A percentile compares a stretch with the other conserved stretches of the same genome.
These are phyloP conservation scores for Coccomyxa subellipsoidea DNA, from an alignment of 163 green algal species.

Conservation along the genomic window DNA sequence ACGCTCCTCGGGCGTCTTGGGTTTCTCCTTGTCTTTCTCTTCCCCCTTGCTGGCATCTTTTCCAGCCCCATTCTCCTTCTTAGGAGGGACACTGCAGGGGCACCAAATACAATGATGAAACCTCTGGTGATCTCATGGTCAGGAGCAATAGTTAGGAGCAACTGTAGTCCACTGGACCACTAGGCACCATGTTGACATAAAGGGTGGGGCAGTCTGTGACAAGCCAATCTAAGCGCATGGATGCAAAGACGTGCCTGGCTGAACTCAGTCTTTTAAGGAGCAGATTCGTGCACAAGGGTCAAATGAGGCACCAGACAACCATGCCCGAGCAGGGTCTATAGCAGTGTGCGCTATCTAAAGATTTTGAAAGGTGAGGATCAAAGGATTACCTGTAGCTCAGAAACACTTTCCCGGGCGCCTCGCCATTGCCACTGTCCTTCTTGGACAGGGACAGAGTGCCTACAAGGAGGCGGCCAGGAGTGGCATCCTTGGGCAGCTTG, in stretches of 20 bases:
- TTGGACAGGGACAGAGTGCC: conserved; percentile 56
- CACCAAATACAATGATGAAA: neutral
- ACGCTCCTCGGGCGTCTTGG: conserved; percentile 18
- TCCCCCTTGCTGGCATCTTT: conserved; percentile 5
- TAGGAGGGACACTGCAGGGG: neutral
- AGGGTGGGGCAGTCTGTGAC: too few species aligned
- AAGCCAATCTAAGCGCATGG: too few species aligned
- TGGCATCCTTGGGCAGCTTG: conserved; percentile 78
- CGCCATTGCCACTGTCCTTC: conserved; percentile 28
- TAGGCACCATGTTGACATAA: too few species aligned
- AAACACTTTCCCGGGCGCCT: conserved; percentile 28
- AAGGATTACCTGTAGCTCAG: conserved; percentile 16
- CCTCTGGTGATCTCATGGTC: neutral
- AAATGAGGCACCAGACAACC: too few species aligned
- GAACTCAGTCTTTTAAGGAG: too few species aligned
- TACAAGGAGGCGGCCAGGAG: conserved; percentile 49
- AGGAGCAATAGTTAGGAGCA: neutral
- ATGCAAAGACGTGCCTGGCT: too few species aligned
- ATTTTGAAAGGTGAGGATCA: neutral
- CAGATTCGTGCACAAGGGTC: too few species aligned
- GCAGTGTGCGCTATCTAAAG: neutral
- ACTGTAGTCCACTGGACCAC: too few species aligned
- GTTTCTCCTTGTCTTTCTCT: conserved; percentile 19
- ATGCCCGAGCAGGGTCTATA: neutral
- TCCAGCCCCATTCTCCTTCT: neutral